Percentiles rank a stretch among this genome's conserved stretches.
These are phyloP conservation scores for Magnolia kwangsiensis DNA, from an alignment of 164 flowering plant genomes.

Conservation along the genomic window DNA sequence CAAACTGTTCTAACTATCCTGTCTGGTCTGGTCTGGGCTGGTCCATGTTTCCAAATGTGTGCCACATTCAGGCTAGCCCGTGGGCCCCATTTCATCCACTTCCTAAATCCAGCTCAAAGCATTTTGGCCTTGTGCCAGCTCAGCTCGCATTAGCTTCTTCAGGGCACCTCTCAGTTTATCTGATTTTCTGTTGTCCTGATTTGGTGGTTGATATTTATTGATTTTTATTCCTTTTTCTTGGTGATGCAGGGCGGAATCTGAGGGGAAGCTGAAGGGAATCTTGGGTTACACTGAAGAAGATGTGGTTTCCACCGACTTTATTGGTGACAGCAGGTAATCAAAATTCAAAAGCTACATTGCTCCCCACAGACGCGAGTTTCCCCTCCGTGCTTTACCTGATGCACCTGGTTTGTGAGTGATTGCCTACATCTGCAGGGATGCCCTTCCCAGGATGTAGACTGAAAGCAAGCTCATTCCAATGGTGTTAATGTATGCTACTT, in stretches of 20 bases:
- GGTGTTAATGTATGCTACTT: neutral
- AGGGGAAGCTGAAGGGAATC: constrained; percentile 70
- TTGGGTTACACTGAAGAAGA: constrained; percentile 77
- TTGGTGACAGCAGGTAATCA: constrained; percentile 65
- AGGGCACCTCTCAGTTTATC: neutral
- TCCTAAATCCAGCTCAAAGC: no score
- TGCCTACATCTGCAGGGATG: neutral
- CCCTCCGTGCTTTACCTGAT: no score
- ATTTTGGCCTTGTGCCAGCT: neutral
- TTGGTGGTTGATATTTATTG: neutral
- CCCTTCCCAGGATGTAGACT: neutral
- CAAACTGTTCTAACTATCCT: no score
- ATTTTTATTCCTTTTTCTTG: neutral
- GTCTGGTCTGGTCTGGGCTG: no score
- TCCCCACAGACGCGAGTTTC: no score
- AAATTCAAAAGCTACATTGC: no score
- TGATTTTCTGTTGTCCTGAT: neutral
- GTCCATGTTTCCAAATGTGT: no score
- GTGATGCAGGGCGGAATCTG: constrained; percentile 58
- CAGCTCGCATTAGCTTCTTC: neutral
- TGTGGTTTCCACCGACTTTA: constrained; percentile 65
- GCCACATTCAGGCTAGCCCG: no score
- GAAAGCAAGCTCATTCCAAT: neutral
- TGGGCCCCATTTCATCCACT: no score
- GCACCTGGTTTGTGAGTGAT: no score